These are phyloP conservation scores for Fraxinus excelsior DNA, from an alignment of 257 asterid genomes.

Conservation along the genomic window DNA sequence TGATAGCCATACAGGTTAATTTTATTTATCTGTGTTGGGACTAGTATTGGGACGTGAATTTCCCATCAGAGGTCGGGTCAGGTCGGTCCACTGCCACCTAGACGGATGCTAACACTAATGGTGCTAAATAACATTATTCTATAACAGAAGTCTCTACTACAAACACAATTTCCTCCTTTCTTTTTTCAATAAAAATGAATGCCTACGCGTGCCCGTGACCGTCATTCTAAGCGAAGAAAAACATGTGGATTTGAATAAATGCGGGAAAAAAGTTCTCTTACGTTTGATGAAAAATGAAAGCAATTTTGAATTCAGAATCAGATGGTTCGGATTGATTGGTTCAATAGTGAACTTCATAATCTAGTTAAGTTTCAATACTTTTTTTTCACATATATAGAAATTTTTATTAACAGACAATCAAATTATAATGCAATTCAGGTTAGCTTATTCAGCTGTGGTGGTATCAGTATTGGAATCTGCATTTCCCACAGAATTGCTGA, in stretches of 20 bases:
- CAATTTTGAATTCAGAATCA: too few relatives aligned
- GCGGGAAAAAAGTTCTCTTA: too few relatives aligned
- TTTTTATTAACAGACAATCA: not conserved
- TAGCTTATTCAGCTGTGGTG: slow-evolving; percentile 28
- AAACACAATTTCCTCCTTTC: too few relatives aligned
- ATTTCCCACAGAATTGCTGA: slow-evolving; percentile 43
- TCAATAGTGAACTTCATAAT: not conserved
- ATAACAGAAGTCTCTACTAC: too few relatives aligned
- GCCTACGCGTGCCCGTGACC: too few relatives aligned
- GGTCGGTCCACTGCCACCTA: not conserved
- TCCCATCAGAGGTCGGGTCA: slow-evolving; percentile 36
- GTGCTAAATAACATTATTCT: not conserved
- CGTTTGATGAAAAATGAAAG: too few relatives aligned
- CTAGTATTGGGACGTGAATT: slow-evolving; percentile 38
- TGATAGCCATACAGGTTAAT: slow-evolving; percentile 53
- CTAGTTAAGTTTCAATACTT: not conserved
- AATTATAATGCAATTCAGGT: not conserved
- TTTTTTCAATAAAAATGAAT: too few relatives aligned
- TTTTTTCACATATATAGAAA: too few relatives aligned
- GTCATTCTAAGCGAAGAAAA: too few relatives aligned
- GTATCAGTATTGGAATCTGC: slow-evolving; percentile 24
- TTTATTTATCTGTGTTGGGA: slow-evolving; percentile 48
- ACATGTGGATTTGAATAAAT: too few relatives aligned
- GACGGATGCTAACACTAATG: not conserved
- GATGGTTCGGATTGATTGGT: not conserved